Evolutionary conservation across 2,329 filamentous ascomycete genomes (phyloP).

Genomic region (Xylariaceae sp.): DNA sequence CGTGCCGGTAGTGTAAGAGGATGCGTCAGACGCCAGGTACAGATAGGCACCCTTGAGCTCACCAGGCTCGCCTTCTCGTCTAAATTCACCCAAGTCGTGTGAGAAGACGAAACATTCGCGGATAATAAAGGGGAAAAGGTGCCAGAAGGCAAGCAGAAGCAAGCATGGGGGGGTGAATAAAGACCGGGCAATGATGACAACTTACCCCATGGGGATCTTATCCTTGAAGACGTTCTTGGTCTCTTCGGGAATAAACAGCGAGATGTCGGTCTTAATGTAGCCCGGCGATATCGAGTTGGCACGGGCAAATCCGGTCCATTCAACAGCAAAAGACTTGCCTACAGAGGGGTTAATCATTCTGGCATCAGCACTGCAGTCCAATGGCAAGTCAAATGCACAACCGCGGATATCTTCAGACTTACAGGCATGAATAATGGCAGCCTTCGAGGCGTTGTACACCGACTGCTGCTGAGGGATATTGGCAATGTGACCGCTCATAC

Average conservation of each 20-base stretch:
- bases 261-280: slow-evolving; percentile 71
- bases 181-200: slow-evolving; percentile 12
- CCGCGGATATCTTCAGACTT: slow-evolving; percentile 25
- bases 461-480: slow-evolving; percentile 72
- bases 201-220: slow-evolving; percentile 71
- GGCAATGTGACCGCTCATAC: slow-evolving; percentile 72
- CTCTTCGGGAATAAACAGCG: slow-evolving; percentile 57
- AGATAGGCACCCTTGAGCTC: slow-evolving; percentile 82
- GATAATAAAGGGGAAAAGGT: neutral
- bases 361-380: neutral
- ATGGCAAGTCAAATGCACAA: neutral
- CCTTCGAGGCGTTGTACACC: slow-evolving; percentile 69
- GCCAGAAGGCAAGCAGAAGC: neutral
- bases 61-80: slow-evolving; percentile 63
- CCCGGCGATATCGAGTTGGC: slow-evolving; percentile 69
- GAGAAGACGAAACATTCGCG: neutral
- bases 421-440: slow-evolving; percentile 56
- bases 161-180: neutral
- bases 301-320: slow-evolving; percentile 71
- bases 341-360: neutral
- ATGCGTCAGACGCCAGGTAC: slow-evolving; percentile 75
- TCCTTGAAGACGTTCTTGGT: slow-evolving; percentile 69
- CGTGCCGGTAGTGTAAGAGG: slow-evolving; percentile 73
- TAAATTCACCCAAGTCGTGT: slow-evolving; percentile 22
- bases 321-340: slow-evolving; percentile 67